These are phyloP conservation scores for Bimuria novae-zelandiae DNA, from an alignment of 2,329 filamentous ascomycete genomes.

Conservation along the genomic window DNA sequence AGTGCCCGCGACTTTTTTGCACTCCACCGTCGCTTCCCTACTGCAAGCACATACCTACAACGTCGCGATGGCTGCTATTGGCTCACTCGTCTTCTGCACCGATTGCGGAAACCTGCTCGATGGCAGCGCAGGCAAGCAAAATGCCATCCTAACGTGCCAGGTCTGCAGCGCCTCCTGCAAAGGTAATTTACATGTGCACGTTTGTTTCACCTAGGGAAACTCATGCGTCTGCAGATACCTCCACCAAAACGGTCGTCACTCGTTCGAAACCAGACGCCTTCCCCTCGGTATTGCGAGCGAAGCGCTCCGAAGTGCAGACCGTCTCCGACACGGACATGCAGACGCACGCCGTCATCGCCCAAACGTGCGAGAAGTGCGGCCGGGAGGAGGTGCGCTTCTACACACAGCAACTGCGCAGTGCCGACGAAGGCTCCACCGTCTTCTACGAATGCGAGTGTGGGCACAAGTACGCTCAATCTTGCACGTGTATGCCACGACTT, in stretches of 20 bases:
- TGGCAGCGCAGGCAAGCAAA: constrained; percentile 74
- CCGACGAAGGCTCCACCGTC: constrained; percentile 92
- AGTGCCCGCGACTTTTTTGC: constrained; percentile 12
- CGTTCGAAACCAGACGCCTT: constrained; percentile 88
- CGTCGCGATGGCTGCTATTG: constrained; percentile 77
- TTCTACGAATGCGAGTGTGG: constrained; percentile 91
- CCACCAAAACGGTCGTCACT: constrained; percentile 75
- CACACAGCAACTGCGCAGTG: constrained; percentile 83
- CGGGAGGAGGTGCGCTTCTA: constrained; percentile 82
- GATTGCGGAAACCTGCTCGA: constrained; percentile 92
- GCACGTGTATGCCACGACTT: constrained; percentile 2
- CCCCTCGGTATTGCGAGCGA: constrained; percentile 84
- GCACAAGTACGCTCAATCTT: constrained; percentile 66
- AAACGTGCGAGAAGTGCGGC: constrained; percentile 81
- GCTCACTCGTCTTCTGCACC: constrained; percentile 88
- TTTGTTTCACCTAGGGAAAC: neutral
- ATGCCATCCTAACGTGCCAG: constrained; percentile 78
- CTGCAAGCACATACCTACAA: neutral
- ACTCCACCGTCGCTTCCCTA: neutral
- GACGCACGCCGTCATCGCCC: constrained; percentile 70
- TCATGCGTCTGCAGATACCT: constrained; percentile 32
- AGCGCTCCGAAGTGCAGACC: constrained; percentile 82
- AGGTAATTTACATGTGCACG: constrained; percentile 58
- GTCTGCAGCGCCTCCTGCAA: constrained; percentile 84
- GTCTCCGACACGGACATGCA: constrained; percentile 77